Evolutionary conservation across 2,329 filamentous ascomycete species (phyloP).

Genomic region (Samsoniella hepiali): DNA sequence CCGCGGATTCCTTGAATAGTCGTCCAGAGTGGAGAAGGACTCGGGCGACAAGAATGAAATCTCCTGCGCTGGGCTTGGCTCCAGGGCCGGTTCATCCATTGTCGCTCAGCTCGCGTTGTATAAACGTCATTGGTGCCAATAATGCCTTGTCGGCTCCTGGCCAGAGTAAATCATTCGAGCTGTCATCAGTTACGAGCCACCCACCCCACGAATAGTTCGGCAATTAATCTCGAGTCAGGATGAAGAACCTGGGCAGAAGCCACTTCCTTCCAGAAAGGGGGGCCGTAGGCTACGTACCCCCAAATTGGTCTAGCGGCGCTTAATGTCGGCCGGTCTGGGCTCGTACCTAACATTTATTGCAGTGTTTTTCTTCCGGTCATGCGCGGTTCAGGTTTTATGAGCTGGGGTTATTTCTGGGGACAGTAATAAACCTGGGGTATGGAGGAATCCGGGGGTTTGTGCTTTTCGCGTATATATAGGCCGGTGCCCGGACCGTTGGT

Average conservation of each 20-base stretch:
- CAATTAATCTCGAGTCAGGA: constrained; percentile 14
- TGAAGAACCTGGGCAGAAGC: neutral
- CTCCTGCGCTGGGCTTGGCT: constrained; percentile 6
- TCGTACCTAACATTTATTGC: neutral
- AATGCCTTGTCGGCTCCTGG: neutral
- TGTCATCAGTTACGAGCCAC: neutral
- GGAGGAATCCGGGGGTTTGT: constrained; percentile 14
- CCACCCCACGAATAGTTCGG: neutral
- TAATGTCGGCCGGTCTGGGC: constrained; percentile 1
- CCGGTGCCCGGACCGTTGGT: constrained; percentile 16
- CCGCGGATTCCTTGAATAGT: constrained; percentile 36
- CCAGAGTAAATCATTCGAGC: neutral
- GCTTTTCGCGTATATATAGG: constrained; percentile 9
- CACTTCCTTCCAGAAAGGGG: constrained; percentile 14
- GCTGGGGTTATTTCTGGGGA: constrained; percentile 8
- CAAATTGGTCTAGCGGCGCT: constrained; percentile 12
- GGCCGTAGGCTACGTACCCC: constrained; percentile 20
- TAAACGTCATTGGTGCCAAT: neutral
- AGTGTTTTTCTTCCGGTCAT: constrained; percentile 13
- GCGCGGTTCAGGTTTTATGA: constrained; percentile 10
- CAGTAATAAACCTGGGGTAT: constrained; percentile 16
- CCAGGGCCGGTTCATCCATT: constrained; percentile 6
- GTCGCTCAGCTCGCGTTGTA: neutral
- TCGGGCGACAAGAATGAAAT: constrained; percentile 17
- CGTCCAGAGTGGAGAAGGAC: constrained; percentile 29